Percentiles rank a stretch among this genome's conserved stretches.
These are phyloP conservation scores for Arthrobotrys entomopaga DNA, from an alignment of 2,329 filamentous ascomycete genomes.

Conservation along the genomic window DNA sequence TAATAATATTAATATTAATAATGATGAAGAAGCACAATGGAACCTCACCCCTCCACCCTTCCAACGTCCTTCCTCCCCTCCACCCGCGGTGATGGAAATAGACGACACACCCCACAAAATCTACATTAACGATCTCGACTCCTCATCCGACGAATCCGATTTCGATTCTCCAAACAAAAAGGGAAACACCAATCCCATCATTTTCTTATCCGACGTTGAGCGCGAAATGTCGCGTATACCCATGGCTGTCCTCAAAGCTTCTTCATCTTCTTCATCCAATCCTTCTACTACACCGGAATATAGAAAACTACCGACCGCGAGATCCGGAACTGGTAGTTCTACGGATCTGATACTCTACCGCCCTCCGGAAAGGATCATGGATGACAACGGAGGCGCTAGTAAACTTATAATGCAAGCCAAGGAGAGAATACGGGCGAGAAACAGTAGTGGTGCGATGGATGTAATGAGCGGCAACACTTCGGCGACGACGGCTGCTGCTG, in stretches of 20 bases:
- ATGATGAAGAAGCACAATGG: slow-evolving; percentile 72
- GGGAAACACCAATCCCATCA: slow-evolving; percentile 69
- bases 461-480: slow-evolving; percentile 12
- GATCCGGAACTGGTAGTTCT: slow-evolving; percentile 59
- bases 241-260: slow-evolving; percentile 65
- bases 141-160: slow-evolving; percentile 75
- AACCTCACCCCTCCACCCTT: slow-evolving; percentile 75
- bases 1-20: slow-evolving; percentile 59
- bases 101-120: slow-evolving; percentile 75
- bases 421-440: slow-evolving; percentile 71
- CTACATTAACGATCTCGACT: slow-evolving; percentile 90
- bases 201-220: slow-evolving; percentile 87
- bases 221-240: slow-evolving; percentile 79
- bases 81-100: slow-evolving; percentile 42
- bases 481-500: slow-evolving; percentile 4
- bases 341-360: slow-evolving; percentile 80
- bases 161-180: slow-evolving; percentile 70
- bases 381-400: slow-evolving; percentile 77
- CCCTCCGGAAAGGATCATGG: slow-evolving; percentile 77
- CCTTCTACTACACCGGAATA: slow-evolving; percentile 67
- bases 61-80: slow-evolving; percentile 41
- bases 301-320: slow-evolving; percentile 65
- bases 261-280: slow-evolving; percentile 66
- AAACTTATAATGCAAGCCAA: slow-evolving; percentile 85
- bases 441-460: slow-evolving; percentile 63